Evolutionary conservation across 1,284 basidiomycete genomes (phyloP).

Genomic region (Ustilago crameri): DNA sequence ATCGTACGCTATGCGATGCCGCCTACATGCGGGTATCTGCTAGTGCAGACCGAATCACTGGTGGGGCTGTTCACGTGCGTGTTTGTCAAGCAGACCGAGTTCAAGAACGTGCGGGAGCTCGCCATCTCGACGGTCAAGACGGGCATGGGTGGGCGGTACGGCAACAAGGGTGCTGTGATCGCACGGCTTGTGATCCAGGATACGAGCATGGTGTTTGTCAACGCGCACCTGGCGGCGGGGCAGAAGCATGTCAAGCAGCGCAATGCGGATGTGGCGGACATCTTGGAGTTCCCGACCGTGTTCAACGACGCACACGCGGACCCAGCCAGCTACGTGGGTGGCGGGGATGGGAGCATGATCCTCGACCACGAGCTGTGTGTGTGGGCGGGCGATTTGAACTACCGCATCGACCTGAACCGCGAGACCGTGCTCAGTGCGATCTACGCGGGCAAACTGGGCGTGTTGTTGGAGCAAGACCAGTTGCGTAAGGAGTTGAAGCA

Average conservation of each 20-base stretch:
- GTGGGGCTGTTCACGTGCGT: conserved; percentile 90
- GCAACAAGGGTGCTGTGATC: conserved; percentile 96
- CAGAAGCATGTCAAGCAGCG: conserved; percentile 83
- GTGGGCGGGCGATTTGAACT: conserved; percentile 75
- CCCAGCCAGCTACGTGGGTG: conserved; percentile 79
- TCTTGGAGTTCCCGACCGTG: conserved; percentile 53
- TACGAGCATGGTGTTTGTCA: conserved; percentile 82
- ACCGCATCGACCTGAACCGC: conserved; percentile 89
- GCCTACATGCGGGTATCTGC: conserved; percentile 74
- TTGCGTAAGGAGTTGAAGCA: conserved; percentile 84
- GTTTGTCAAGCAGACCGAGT: conserved; percentile 77
- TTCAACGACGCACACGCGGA: conserved; percentile 34
- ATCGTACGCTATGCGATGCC: conserved; percentile 60
- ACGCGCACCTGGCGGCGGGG: conserved; percentile 94
- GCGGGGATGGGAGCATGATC: conserved; percentile 92
- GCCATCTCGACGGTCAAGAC: conserved; percentile 85
- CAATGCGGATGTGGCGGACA: conserved; percentile 83
- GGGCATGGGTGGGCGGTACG: conserved; percentile 90
- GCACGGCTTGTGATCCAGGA: conserved; percentile 90
- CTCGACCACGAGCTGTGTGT: conserved; percentile 94
- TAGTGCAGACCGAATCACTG: conserved; percentile 85
- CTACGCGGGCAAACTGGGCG: conserved; percentile 75
- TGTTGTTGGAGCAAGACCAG: conserved; percentile 84
- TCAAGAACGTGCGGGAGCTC: conserved; percentile 75
- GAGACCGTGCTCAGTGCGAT: conserved; percentile 81